Evolutionary conservation across 805 yeast species (phyloP).

Genomic region (Wickerhamomyces strasburgensis): DNA sequence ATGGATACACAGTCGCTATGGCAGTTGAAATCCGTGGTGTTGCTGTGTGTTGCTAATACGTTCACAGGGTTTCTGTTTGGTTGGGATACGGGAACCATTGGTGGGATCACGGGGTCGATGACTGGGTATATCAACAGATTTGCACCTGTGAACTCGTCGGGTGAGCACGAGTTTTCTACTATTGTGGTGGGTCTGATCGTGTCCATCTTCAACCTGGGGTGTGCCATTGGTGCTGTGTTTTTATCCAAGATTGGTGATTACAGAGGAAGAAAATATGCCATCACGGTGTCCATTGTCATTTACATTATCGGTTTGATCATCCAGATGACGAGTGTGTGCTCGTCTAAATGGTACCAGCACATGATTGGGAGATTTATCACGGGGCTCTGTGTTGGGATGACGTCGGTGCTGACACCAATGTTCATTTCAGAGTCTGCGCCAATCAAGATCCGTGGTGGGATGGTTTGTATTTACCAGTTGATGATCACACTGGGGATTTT

Average conservation of each 20-base stretch:
- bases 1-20: no score
- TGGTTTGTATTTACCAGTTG: constrained; percentile 66
- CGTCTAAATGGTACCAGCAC: constrained; percentile 60
- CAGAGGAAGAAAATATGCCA: constrained; percentile 61
- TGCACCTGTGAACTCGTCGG: constrained; percentile 41
- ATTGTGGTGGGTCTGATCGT: constrained; percentile 54
- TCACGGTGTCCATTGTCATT: constrained; percentile 55
- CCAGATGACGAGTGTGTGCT: constrained; percentile 50
- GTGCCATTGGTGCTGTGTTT: constrained; percentile 67
- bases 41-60: constrained; percentile 44
- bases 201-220: constrained; percentile 65
- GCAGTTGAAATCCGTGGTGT: no score
- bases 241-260: constrained; percentile 56
- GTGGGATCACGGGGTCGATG: constrained; percentile 62
- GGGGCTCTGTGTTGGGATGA: constrained; percentile 75
- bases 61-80: constrained; percentile 78
- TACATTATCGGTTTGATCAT: constrained; percentile 65
- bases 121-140: constrained; percentile 52
- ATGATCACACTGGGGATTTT: constrained; percentile 70
- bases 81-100: constrained; percentile 78
- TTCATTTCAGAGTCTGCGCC: constrained; percentile 70
- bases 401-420: constrained; percentile 72
- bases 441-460: constrained; percentile 63
- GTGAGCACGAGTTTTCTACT: constrained; percentile 43
- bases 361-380: constrained; percentile 64